Base-by-base conservation (phyloP, 1,284 basidiomycete genomes). In the Tylopilus orsonianus region DNA sequence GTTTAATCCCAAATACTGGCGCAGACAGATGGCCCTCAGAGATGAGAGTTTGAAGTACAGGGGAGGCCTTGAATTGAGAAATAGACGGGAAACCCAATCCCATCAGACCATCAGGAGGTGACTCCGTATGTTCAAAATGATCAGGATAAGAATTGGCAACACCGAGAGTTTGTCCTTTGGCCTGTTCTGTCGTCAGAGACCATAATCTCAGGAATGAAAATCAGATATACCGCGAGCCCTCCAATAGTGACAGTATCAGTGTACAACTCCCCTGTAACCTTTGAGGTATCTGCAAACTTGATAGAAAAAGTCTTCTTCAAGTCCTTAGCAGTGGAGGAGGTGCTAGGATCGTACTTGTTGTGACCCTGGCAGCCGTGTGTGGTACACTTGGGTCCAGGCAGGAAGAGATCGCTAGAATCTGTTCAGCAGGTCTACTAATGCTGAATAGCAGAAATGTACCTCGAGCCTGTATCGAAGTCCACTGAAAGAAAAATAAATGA, bases 1-100 rank as follows among this genome's bases (percentile, higher is more conserved):
- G 67, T 44, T 72, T 70, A 59, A 79, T 71, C 5, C 62, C 65
- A 55, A 75, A 76, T 12, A 60, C 57, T 5, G 58, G 45, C 10
- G 59, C 41, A 5, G 56, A 32, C 33, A 61, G 48, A 30, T 57
- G 56, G 18, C 56, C 54, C 41, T 74, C 26, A 4, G 44, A 35
- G 18, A 62, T 20, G 1, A 62, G 32, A 5, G 3, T 64, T 23
- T 64, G 34, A 40, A 62, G 58, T 32, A 64, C 35, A 1, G 61
- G 44, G 4, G 0, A 32, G 2, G 49, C 47, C 5, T 24, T 13
- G 18, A 8, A 55, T 8, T 0, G 14, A 20, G 63, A 64, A 22
- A 58, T 5, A 1, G 46, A 44, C 41, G 44, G 6, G 41, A 50
- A 64, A 8, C 16, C 59, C 52, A 61, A 38, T 35, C 59, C 59